phyloP scores from a whole-genome alignment of 495 filamentous ascomycete species.

The Xylaria sp. region DNA sequence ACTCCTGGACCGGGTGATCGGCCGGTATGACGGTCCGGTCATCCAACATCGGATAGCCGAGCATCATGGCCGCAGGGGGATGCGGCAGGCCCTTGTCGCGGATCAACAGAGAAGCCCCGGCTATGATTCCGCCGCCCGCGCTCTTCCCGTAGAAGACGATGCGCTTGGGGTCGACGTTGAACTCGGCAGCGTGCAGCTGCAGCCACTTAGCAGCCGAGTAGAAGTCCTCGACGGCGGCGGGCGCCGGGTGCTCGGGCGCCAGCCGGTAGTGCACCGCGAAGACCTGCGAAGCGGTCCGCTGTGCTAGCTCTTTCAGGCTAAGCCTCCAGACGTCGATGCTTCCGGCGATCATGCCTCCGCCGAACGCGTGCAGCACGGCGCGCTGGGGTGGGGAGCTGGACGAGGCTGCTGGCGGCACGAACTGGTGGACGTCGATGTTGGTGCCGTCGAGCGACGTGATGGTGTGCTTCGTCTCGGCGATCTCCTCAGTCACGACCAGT shows the following conservation, averaged over 20 bases:
- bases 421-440: slow-evolving; percentile 32
- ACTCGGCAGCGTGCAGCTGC: slow-evolving; percentile 32
- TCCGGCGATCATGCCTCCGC: slow-evolving; percentile 49
- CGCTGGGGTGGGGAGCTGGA: slow-evolving; percentile 25
- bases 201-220: slow-evolving; percentile 45
- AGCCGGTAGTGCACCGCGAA: slow-evolving; percentile 51
- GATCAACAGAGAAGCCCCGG: slow-evolving; percentile 42
- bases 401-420: slow-evolving; percentile 26
- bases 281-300: slow-evolving; percentile 34
- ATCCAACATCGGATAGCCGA: slow-evolving; percentile 54
- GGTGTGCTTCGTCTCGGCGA: slow-evolving; percentile 33
- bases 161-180: slow-evolving; percentile 45
- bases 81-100: slow-evolving; percentile 41
- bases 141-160: slow-evolving; percentile 47
- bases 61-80: slow-evolving; percentile 40
- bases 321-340: slow-evolving; percentile 32
- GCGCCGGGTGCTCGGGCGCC: slow-evolving; percentile 49
- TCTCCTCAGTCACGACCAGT: slow-evolving; percentile 21
- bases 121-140: slow-evolving; percentile 51
- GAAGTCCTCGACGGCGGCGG: slow-evolving; percentile 44
- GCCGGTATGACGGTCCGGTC: slow-evolving; percentile 40
- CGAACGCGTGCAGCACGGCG: slow-evolving; percentile 47
- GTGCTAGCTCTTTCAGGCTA: slow-evolving; percentile 33
- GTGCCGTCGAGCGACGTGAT: slow-evolving; percentile 35
- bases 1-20: slow-evolving; percentile 36